Percentiles rank a stretch among this genome's conserved stretches.
phyloP scores from a whole-genome alignment of 108 stramenopile species.

The Cyclostephanos tholiformis region DNA sequence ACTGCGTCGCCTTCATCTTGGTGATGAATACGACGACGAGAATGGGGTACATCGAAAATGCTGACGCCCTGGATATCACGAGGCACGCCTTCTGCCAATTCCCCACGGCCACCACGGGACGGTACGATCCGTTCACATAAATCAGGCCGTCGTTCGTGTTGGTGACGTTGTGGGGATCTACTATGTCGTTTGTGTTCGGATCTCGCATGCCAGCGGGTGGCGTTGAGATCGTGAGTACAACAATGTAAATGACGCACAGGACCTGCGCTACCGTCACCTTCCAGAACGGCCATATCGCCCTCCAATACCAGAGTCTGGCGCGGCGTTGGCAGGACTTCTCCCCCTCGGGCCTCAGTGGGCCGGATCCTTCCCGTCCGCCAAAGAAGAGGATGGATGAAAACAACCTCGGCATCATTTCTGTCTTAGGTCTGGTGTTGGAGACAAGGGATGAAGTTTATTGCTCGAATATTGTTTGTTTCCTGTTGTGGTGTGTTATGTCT shows the following conservation, averaged over 20 bases:
- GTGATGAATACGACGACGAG: conserved; percentile 45
- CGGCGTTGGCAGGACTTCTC: not conserved
- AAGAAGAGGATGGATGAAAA: too few species aligned
- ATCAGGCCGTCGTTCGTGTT: conserved; percentile 12
- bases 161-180: conserved; percentile 4
- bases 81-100: conserved; percentile 26
- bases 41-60: conserved; percentile 52
- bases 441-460: too few species aligned
- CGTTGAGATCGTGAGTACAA: conserved; percentile 8
- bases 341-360: too few species aligned
- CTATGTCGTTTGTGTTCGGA: not conserved
- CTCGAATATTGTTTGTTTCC: too few species aligned
- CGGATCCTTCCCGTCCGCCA: too few species aligned
- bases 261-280: conserved; percentile 10
- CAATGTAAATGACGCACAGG: conserved; percentile 13
- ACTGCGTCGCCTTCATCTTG: conserved; percentile 38
- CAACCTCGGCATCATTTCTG: too few species aligned
- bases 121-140: conserved; percentile 11
- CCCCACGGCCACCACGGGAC: conserved; percentile 12
- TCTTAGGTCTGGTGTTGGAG: too few species aligned
- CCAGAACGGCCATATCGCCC: conserved; percentile 8
- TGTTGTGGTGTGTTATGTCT: too few species aligned
- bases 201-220: conserved; percentile 11
- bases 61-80: conserved; percentile 39
- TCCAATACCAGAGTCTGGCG: not conserved